These are phyloP conservation scores for Euphorbia neoarborescens DNA, from an alignment of 441 rosid species.

Conservation along the genomic window DNA sequence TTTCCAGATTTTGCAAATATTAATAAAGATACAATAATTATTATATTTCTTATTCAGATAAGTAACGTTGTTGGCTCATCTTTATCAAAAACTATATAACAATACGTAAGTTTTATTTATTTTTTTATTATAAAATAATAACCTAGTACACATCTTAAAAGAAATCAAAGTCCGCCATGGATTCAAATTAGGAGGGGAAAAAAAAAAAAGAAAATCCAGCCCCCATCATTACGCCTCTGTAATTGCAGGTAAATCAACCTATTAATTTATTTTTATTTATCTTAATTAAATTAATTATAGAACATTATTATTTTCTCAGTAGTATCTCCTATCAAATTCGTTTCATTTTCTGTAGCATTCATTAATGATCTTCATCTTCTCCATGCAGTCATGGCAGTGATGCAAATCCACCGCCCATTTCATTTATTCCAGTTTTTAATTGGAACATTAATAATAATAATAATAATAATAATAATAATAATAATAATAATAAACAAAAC, in stretches of 20 bases:
- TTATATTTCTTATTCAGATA: background rate
- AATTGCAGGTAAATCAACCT: background rate
- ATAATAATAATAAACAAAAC: too few relatives aligned
- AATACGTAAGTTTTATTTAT: background rate
- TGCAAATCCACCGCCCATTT: constrained; percentile 19
- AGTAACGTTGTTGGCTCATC: background rate
- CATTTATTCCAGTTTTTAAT: constrained; percentile 3
- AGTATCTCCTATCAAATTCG: background rate
- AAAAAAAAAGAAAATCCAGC: background rate
- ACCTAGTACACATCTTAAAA: background rate
- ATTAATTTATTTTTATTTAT: too few relatives aligned
- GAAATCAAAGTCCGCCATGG: background rate
- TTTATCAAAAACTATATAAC: background rate
- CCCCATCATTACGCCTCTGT: background rate
- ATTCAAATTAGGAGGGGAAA: background rate
- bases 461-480: too few relatives aligned
- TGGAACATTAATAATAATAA: background rate
- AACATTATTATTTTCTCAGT: background rate
- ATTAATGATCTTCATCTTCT: background rate
- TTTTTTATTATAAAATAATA: background rate
- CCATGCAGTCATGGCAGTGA: constrained; percentile 10
- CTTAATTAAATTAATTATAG: too few relatives aligned
- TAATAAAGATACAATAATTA: background rate
- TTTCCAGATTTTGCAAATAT: background rate
- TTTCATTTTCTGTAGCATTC: background rate